Evolutionary conservation across 106 monocot species (phyloP).

Genomic region (Alisma plantagoaquatica): DNA sequence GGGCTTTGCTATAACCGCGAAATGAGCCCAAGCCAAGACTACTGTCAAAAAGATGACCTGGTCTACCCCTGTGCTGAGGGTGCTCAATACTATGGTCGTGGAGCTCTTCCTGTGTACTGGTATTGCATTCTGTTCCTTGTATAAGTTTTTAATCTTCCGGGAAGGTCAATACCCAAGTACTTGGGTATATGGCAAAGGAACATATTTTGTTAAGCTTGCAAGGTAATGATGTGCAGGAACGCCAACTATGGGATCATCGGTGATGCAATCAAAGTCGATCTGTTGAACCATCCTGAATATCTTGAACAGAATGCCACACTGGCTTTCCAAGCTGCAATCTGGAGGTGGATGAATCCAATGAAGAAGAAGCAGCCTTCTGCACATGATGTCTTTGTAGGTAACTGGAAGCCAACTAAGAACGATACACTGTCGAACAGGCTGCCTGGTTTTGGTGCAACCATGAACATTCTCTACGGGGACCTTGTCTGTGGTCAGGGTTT

Average conservation of each 20-base stretch:
- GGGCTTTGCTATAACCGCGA: constrained; percentile 68
- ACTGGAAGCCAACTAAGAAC: constrained; percentile 93
- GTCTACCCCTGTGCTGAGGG: constrained; percentile 43
- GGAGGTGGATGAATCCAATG: constrained; percentile 87
- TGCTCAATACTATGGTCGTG: constrained; percentile 47
- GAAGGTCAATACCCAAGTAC: too few relatives aligned
- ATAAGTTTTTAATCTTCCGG: too few relatives aligned
- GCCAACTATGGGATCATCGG: constrained; percentile 42
- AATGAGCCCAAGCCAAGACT: constrained; percentile 68
- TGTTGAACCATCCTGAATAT: constrained; percentile 78
- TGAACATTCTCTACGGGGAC: constrained; percentile 85
- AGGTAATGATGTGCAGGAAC: too few relatives aligned
- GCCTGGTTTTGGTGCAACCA: constrained; percentile 85
- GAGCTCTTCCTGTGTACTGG: constrained; percentile 62
- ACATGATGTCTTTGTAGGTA: constrained; percentile 79
- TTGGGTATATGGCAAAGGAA: too few relatives aligned
- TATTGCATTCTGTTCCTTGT: too few relatives aligned
- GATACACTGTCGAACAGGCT: constrained; percentile 74
- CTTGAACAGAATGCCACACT: constrained; percentile 82
- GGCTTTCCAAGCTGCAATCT: constrained; percentile 87
- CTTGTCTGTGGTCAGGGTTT: constrained; percentile 66
- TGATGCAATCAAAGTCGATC: constrained; percentile 38
- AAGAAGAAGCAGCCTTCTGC: constrained; percentile 94
- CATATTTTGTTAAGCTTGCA: too few relatives aligned
- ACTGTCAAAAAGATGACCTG: constrained; percentile 28